Conservation (phyloP, 2,329 filamentous ascomycete species). For the Elsinoe necatrix region DNA sequence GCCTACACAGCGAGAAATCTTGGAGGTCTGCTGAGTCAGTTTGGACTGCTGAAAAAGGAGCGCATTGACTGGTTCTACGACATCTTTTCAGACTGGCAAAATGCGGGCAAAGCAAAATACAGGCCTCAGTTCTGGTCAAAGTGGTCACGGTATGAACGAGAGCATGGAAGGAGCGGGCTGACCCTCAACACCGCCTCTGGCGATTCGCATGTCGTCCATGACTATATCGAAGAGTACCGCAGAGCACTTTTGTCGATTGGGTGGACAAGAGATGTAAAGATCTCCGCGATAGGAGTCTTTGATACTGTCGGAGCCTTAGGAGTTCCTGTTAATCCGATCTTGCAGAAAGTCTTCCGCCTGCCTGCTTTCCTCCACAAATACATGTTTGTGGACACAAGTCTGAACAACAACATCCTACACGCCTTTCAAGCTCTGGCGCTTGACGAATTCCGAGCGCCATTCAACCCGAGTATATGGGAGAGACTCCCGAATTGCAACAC, state of each 20-base stretch:
- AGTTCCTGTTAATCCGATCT: conserved; percentile 29
- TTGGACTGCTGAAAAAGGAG: conserved; percentile 33
- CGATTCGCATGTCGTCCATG: conserved; percentile 6
- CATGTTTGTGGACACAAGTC: conserved; percentile 29
- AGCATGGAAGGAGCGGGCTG: not conserved
- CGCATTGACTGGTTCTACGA: conserved; percentile 23
- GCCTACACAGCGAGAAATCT: conserved; percentile 36
- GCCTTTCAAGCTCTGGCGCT: conserved; percentile 50
- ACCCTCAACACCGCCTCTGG: conserved; percentile 13
- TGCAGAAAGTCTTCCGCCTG: conserved; percentile 23
- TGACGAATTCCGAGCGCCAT: conserved; percentile 45
- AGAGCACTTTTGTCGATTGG: conserved; percentile 12
- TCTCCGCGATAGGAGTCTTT: conserved; percentile 41
- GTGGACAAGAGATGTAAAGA: conserved; percentile 24
- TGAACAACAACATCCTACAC: conserved; percentile 37
- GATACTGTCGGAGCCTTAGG: conserved; percentile 40
- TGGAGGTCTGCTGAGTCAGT: conserved; percentile 34
- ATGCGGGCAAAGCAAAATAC: conserved; percentile 20
- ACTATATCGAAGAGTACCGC: conserved; percentile 18
- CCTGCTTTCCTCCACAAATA: conserved; percentile 27
- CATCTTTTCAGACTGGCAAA: conserved; percentile 26
- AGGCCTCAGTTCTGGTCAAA: conserved; percentile 17
- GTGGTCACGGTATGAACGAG: conserved; percentile 10
- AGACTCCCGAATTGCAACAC: conserved; percentile 23
- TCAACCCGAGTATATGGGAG: conserved; percentile 45